Percentiles rank a stretch among this genome's conserved stretches.
Evolutionary conservation across 2,329 filamentous ascomycete species (phyloP).

Genomic region (Thielaviopsis musarum): DNA sequence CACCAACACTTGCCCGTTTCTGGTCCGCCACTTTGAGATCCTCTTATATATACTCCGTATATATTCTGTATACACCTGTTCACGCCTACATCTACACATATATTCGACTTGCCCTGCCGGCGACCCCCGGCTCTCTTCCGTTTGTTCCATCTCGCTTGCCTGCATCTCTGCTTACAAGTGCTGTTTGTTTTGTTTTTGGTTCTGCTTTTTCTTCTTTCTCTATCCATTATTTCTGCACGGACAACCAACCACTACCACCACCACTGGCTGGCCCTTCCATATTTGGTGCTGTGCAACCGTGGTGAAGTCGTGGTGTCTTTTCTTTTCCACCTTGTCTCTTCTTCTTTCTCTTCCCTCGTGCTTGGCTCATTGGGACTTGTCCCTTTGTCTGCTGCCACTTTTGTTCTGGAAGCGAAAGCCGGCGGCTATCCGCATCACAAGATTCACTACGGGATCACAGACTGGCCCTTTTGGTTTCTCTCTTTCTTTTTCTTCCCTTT

Average conservation of each 20-base stretch:
- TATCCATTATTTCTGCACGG: neutral
- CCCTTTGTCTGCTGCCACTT: neutral
- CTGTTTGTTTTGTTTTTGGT: neutral
- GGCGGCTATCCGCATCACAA: neutral
- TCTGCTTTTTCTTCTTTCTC: neutral
- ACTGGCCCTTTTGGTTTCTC: neutral
- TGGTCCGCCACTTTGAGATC: too few relatives aligned
- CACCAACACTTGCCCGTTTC: neutral
- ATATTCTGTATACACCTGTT: neutral
- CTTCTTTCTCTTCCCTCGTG: neutral
- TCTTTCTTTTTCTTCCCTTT: neutral
- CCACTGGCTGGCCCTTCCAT: neutral
- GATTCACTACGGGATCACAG: too few relatives aligned
- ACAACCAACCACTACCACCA: neutral
- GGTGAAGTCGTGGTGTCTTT: neutral
- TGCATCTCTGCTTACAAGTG: neutral
- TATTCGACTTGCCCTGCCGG: neutral
- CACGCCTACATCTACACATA: neutral
- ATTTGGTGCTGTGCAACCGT: neutral
- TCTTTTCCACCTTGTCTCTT: neutral
- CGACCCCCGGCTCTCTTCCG: neutral
- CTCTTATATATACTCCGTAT: too few relatives aligned
- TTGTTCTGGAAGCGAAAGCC: neutral
- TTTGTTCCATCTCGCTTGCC: neutral
- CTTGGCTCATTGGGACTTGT: neutral